A percentile compares a stretch with the other conserved stretches of the same genome.
phyloP scores from a whole-genome alignment of 805 yeast species.

The Candida corydali region DNA sequence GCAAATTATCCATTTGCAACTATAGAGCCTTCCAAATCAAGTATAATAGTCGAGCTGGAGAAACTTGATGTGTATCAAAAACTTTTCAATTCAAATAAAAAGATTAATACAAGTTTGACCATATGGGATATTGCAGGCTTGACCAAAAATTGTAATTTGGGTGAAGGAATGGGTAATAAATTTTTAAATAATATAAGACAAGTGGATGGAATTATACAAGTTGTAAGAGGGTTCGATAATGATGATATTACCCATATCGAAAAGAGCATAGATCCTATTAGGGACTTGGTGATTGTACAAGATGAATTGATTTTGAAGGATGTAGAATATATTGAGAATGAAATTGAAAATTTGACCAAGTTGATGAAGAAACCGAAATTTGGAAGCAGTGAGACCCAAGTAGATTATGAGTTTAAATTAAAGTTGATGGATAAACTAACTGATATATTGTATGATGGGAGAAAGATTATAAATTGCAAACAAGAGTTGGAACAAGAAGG shows the following conservation, averaged over 20 bases:
- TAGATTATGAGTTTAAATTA: slow-evolving; percentile 22
- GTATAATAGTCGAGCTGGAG: slow-evolving; percentile 48
- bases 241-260: slow-evolving; percentile 66
- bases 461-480: slow-evolving; percentile 52
- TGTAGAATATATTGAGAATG: slow-evolving; percentile 58
- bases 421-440: slow-evolving; percentile 27
- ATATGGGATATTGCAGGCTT: slow-evolving; percentile 70
- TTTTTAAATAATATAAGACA: slow-evolving; percentile 65
- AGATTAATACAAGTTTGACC: slow-evolving; percentile 52
- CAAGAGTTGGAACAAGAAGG: slow-evolving; percentile 70
- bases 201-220: slow-evolving; percentile 69
- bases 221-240: slow-evolving; percentile 62
- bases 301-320: slow-evolving; percentile 61
- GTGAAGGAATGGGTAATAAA: slow-evolving; percentile 73
- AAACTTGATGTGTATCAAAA: slow-evolving; percentile 45
- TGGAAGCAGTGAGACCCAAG: slow-evolving; percentile 25
- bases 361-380: slow-evolving; percentile 21
- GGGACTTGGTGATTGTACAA: slow-evolving; percentile 59
- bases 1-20: slow-evolving; percentile 69
- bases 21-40: slow-evolving; percentile 67
- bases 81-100: slow-evolving; percentile 46
- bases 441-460: slow-evolving; percentile 42
- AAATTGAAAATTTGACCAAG: slow-evolving; percentile 28
- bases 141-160: slow-evolving; percentile 57
- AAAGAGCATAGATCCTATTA: slow-evolving; percentile 52